Percentiles rank a stretch among this genome's conserved stretches.
phyloP scores from a whole-genome alignment of 164 flowering plant species.

The Sextonia rubra region DNA sequence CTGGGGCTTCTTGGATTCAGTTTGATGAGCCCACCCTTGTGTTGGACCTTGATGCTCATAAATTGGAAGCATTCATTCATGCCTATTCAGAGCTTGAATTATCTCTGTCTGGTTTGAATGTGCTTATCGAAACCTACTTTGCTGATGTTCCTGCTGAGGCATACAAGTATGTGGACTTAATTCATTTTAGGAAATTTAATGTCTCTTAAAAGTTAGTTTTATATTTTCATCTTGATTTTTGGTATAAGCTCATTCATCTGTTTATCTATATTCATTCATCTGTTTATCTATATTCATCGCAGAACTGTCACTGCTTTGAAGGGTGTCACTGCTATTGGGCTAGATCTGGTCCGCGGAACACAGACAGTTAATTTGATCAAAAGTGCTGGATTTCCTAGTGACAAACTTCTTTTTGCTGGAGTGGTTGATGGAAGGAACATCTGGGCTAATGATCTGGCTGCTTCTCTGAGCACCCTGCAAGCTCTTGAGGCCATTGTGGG shows the following conservation, averaged over 20 bases:
- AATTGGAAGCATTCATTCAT: slow-evolving; percentile 47
- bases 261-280: background rate
- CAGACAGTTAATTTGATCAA: slow-evolving; percentile 51
- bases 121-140: slow-evolving; percentile 57
- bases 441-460: slow-evolving; percentile 90
- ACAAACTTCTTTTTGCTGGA: slow-evolving; percentile 86
- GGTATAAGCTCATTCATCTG: background rate
- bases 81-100: slow-evolving; percentile 61
- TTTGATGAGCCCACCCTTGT: slow-evolving; percentile 61
- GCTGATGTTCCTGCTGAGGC: slow-evolving; percentile 62
- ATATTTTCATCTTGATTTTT: background rate
- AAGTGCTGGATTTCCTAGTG: slow-evolving; percentile 62
- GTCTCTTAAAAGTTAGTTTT: background rate
- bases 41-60: slow-evolving; percentile 56
- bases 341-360: slow-evolving; percentile 63
- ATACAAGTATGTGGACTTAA: slow-evolving; percentile 22
- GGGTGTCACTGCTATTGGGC: slow-evolving; percentile 53
- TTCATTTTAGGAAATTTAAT: background rate
- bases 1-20: slow-evolving; percentile 74
- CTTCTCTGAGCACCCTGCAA: slow-evolving; percentile 54
- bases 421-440: slow-evolving; percentile 96
- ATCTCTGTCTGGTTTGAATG: slow-evolving; percentile 48
- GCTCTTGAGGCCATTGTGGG: slow-evolving; percentile 75
- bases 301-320: slow-evolving; percentile 44
- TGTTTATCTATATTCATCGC: background rate